These are phyloP conservation scores for Dothistroma pini DNA, from an alignment of 2,329 filamentous ascomycete genomes.

Conservation along the genomic window DNA sequence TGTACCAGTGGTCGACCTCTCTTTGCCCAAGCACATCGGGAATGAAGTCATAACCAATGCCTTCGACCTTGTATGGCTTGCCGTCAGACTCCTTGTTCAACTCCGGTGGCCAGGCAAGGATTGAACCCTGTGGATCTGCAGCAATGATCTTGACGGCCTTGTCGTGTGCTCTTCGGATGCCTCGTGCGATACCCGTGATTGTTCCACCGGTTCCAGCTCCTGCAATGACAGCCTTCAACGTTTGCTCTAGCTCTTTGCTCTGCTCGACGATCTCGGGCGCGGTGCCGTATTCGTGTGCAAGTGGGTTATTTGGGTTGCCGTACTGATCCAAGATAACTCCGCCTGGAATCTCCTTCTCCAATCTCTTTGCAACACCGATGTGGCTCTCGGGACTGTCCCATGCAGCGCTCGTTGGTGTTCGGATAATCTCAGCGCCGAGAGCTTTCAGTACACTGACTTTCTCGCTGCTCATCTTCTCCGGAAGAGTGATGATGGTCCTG, in stretches of 20 bases:
- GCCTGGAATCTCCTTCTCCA: constrained; percentile 94
- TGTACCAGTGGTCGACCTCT: constrained; percentile 91
- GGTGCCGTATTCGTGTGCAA: constrained; percentile 89
- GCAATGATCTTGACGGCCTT: constrained; percentile 81
- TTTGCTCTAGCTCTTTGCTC: constrained; percentile 60
- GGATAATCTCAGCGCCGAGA: constrained; percentile 93
- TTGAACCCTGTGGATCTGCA: constrained; percentile 88
- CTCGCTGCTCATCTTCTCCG: constrained; percentile 99
- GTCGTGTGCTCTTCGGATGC: constrained; percentile 78
- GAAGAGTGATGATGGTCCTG: constrained; percentile 96
- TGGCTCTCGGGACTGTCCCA: constrained; percentile 94
- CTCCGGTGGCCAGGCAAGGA: constrained; percentile 74
- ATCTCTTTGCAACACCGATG: constrained; percentile 84
- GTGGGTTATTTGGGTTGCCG: constrained; percentile 82
- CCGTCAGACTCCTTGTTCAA: constrained; percentile 80
- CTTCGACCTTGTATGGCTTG: constrained; percentile 93
- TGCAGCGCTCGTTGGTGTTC: constrained; percentile 91
- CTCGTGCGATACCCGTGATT: constrained; percentile 82
- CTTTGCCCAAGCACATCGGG: constrained; percentile 84
- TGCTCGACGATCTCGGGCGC: constrained; percentile 96
- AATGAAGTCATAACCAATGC: constrained; percentile 98
- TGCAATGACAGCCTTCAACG: constrained; percentile 77
- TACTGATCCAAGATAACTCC: constrained; percentile 98
- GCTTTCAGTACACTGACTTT: constrained; percentile 94
- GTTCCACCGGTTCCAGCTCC: constrained; percentile 95